Conservation (phyloP, 495 filamentous ascomycete species). For the Aspergillus campestris region DNA sequence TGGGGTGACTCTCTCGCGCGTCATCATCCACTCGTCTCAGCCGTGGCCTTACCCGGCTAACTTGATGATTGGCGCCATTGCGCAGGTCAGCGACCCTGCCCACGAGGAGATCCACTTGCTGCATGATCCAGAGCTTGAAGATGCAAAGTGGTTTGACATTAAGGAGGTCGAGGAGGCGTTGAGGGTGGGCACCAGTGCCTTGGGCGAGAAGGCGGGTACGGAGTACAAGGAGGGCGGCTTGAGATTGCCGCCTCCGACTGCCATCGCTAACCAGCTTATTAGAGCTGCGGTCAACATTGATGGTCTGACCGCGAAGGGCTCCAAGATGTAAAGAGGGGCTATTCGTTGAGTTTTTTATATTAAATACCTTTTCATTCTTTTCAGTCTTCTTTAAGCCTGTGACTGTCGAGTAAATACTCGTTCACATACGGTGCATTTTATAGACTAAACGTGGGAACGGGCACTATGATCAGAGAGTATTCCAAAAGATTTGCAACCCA, state of each 20-base stretch:
- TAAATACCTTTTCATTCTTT: not conserved
- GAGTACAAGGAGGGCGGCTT: conserved; percentile 67
- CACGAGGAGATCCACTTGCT: conserved; percentile 76
- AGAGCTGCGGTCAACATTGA: conserved; percentile 41
- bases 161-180: conserved; percentile 53
- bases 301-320: conserved; percentile 30
- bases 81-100: conserved; percentile 63
- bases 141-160: conserved; percentile 76
- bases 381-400: not conserved
- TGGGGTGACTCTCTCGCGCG: conserved; percentile 74
- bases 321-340: conserved; percentile 24
- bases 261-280: conserved; percentile 72
- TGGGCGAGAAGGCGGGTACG: conserved; percentile 54
- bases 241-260: conserved; percentile 64
- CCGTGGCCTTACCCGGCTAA: conserved; percentile 87
- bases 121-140: conserved; percentile 84
- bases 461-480: too few relatives aligned
- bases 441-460: too few relatives aligned
- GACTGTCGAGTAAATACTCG: too few relatives aligned
- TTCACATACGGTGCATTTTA: too few relatives aligned
- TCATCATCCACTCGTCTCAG: conserved; percentile 87
- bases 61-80: conserved; percentile 91
- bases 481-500: too few relatives aligned
- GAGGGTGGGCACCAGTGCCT: conserved; percentile 47
- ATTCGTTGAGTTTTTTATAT: not conserved